Conservation (phyloP, 176 grass and related monocot species). For the Elymus sibiricus region DNA sequence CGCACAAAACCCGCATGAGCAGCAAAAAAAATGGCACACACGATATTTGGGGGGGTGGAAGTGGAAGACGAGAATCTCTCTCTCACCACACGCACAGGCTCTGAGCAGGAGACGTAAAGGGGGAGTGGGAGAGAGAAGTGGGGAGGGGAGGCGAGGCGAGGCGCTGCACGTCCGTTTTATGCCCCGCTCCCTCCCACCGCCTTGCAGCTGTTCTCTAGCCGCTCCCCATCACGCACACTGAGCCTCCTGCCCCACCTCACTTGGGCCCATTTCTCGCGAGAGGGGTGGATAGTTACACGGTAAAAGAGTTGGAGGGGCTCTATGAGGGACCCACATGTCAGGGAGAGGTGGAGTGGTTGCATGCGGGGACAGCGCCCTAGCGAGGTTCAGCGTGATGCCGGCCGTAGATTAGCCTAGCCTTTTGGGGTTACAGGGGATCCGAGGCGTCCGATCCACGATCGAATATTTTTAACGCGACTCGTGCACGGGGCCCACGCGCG, state of each 20-base stretch:
- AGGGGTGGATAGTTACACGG: accelerated
- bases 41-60: neutral
- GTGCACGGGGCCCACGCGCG: neutral
- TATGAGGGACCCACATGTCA: neutral
- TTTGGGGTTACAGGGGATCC: neutral
- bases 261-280: neutral
- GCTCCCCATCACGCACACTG: neutral
- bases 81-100: neutral
- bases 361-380: neutral
- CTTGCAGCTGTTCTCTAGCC: neutral
- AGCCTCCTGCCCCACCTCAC: neutral
- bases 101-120: neutral
- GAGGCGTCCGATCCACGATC: neutral
- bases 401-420: neutral
- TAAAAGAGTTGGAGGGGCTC: neutral
- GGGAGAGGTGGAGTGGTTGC: neutral
- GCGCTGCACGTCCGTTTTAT: constrained; percentile 24
- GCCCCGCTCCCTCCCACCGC: neutral
- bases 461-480: neutral
- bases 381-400: neutral
- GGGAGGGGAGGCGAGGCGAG: neutral
- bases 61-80: neutral
- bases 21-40: neutral
- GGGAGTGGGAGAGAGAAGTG: neutral
- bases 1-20: neutral